These are phyloP conservation scores for Termitomyces sp. DNA, from an alignment of 1,284 basidiomycete species.

Conservation along the genomic window DNA sequence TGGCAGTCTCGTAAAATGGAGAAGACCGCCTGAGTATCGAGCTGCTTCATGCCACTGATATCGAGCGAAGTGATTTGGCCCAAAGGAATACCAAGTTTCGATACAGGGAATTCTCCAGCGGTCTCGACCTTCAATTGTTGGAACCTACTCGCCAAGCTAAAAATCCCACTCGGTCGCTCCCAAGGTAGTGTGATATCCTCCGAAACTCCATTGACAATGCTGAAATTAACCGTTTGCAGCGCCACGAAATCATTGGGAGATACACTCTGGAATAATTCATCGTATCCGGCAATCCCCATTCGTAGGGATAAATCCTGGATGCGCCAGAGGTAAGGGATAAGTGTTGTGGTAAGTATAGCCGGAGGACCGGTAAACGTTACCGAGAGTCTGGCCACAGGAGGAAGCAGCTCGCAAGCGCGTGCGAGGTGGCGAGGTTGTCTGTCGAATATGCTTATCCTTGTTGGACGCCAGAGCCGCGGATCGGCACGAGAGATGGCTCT, in stretches of 20 bases:
- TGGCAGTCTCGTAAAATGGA: conserved; percentile 2
- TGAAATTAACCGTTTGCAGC: conserved; percentile 1
- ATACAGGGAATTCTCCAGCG: background rate
- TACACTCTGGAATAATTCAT: background rate
- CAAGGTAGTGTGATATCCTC: background rate
- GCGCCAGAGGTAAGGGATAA: conserved; percentile 5
- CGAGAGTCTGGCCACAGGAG: conserved; percentile 1
- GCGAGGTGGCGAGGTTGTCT: background rate
- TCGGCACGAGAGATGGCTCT: conserved; percentile 7
- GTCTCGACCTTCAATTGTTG: background rate
- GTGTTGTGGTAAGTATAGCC: background rate
- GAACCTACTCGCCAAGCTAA: conserved; percentile 1
- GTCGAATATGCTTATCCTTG: conserved; percentile 1
- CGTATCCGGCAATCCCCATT: background rate
- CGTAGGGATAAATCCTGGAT: conserved; percentile 3
- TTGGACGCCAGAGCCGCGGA: conserved; percentile 5
- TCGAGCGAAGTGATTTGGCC: conserved; percentile 1
- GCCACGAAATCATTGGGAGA: conserved; percentile 1
- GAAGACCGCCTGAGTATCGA: background rate
- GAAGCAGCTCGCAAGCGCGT: conserved; percentile 8
- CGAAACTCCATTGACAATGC: background rate
- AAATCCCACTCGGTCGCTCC: background rate
- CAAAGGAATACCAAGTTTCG: background rate
- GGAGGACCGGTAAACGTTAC: background rate
- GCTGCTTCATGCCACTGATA: background rate